Percentiles rank a stretch among this genome's conserved stretches.
Evolutionary conservation across 257 asterid species (phyloP).

Genomic region (Solanum clarkiae): DNA sequence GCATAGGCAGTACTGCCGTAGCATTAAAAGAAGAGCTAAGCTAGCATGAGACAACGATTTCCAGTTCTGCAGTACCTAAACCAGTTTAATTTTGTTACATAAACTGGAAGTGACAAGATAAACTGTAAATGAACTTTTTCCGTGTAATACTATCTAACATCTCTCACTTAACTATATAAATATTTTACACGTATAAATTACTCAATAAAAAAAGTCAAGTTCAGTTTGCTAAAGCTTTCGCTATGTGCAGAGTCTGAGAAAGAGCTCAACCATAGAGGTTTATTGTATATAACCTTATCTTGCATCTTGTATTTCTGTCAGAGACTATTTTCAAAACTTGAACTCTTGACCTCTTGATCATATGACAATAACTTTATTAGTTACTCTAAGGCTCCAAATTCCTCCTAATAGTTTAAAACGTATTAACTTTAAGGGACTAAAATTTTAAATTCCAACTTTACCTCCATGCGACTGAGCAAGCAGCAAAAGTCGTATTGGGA

Average conservation of each 20-base stretch:
- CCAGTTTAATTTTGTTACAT: neutral
- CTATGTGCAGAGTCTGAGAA: no score
- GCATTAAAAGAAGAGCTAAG: neutral
- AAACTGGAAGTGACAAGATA: neutral
- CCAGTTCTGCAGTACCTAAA: neutral
- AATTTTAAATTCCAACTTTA: neutral
- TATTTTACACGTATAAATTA: no score
- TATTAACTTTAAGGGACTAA: no score
- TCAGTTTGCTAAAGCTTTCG: accelerated
- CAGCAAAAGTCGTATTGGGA: neutral
- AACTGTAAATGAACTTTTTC: neutral
- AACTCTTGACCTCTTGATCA: no score
- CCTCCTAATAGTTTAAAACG: neutral
- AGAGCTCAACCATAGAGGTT: no score
- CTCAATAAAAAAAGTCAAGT: no score
- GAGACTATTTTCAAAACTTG: no score
- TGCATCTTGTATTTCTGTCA: no score
- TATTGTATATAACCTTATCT: no score
- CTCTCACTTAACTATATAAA: neutral
- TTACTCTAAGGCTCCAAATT: neutral
- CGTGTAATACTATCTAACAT: neutral
- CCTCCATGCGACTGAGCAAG: neutral
- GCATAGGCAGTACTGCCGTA: neutral
- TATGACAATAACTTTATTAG: no score
- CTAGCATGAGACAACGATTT: neutral